These are phyloP conservation scores for Actinomortierella ambigua DNA, from an alignment of 371 early-diverging fungal genomes.

Conservation along the genomic window DNA sequence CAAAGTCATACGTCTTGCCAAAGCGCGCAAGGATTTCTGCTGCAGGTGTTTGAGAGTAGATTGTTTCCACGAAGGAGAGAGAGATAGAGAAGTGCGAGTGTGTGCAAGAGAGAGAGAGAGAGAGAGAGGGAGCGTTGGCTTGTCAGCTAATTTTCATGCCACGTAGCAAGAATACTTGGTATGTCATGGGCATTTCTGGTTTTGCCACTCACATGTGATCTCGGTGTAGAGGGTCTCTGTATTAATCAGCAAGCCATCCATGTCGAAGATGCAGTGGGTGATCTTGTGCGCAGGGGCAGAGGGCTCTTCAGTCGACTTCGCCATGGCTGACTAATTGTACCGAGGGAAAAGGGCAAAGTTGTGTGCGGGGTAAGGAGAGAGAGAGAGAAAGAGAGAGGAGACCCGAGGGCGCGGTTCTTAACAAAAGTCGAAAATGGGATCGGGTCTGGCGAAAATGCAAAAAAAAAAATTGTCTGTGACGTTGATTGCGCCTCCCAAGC, in stretches of 20 bases:
- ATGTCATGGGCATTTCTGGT: no score
- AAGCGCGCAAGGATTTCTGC: constrained; percentile 66
- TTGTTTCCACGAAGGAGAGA: constrained; percentile 1
- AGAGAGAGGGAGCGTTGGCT: not conserved
- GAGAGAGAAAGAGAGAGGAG: no score
- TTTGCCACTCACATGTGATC: constrained; percentile 67
- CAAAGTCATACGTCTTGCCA: constrained; percentile 78
- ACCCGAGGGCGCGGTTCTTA: no score
- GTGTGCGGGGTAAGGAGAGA: no score
- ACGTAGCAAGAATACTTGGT: not conserved
- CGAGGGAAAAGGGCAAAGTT: no score
- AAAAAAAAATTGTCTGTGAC: no score
- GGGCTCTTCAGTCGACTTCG: no score
- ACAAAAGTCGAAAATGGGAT: no score
- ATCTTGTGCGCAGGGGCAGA: constrained; percentile 49
- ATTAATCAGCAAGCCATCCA: constrained; percentile 81
- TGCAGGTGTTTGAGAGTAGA: no score
- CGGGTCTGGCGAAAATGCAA: no score
- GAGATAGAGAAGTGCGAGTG: not conserved
- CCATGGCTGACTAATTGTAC: no score
- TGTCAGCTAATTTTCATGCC: not conserved
- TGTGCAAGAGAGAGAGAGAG: constrained; percentile 1
- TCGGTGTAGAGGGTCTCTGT: constrained; percentile 91
- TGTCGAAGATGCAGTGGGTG: constrained; percentile 86
- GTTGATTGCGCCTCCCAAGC: no score